Evolutionary conservation across 257 asterid species (phyloP).

Genomic region (Asclepias syriaca): DNA sequence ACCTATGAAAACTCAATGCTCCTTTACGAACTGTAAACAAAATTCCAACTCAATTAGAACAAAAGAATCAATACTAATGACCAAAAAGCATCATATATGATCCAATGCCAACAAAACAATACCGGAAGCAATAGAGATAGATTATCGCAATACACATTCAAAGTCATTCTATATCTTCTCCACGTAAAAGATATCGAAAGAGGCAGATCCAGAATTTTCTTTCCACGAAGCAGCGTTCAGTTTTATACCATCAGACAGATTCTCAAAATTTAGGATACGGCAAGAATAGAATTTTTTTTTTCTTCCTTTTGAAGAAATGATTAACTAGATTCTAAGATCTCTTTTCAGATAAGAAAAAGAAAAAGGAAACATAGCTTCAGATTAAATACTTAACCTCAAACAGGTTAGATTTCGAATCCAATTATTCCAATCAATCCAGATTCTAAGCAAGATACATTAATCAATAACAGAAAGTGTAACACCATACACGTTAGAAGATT

Average conservation of each 20-base stretch:
- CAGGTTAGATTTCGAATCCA: neutral
- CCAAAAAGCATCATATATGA: neutral
- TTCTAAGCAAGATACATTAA: neutral
- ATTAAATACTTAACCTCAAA: neutral
- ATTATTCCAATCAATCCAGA: neutral
- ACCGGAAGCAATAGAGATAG: neutral
- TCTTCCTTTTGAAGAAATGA: neutral
- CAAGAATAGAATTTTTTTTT: neutral
- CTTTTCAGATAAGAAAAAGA: neutral
- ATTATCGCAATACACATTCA: neutral
- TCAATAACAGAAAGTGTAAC: neutral
- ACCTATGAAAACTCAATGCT: neutral
- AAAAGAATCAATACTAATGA: neutral
- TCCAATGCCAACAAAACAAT: neutral
- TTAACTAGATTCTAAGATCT: neutral
- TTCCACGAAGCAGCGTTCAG: neutral
- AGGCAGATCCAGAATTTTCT: neutral
- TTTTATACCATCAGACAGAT: neutral
- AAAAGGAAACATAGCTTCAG: neutral
- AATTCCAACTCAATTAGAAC: neutral
- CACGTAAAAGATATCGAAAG: neutral
- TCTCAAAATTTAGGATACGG: neutral
- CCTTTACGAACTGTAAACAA: neutral
- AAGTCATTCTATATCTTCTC: neutral
- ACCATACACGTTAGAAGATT: neutral